Evolutionary conservation across 306 rosid species (phyloP), one percentile per base, ranked within the genome.

Genomic region (Quercus bicolor): DNA sequence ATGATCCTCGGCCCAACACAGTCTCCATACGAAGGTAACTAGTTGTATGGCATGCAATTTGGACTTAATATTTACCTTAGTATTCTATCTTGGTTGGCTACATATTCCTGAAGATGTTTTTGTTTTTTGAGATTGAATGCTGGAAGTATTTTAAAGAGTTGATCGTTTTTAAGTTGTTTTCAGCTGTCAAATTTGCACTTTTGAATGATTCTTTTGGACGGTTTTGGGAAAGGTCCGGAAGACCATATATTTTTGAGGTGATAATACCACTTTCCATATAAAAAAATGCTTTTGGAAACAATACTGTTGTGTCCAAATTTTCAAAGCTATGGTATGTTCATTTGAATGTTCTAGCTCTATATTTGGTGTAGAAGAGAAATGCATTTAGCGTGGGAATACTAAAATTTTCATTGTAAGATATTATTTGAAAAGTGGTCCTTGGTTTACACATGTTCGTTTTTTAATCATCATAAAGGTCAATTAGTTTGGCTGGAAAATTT

Each of bases 1-100:
- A 94, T 92, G 97, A 94, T 94, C 77, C 98, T 94, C 57, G 98
- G 98, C 72, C 98, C 98, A 0, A 91, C 98, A 5, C 98, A 94
- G 86, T 94, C 98, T 16, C 98, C 98, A 15, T 94, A 92, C 73
- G 98, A 94, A 91, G 98, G 98, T 89, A 82, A 53, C 59, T 61
- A 66, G 26, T 29, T 73, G 18, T 55, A 53, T 5, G 12, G 45
- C 31, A 52, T 77, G 60, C 68, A 66, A 73, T 34, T 26, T 8
- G n/a, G 52, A 56, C 55, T 56, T 56, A 53, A 37, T 45, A 26
- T 70, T 54, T 56, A n/a, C 26, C 43, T 5, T 24, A 18, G 53
- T 37, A 12, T 78, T 52, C 1, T 62, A 12, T 62, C 69, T 28
- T 62, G 37, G 52, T 34, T 68, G 53, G 26, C 18, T 26, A 68